Evolutionary conservation across 495 filamentous ascomycete species (phyloP).

Genomic region (Tuber brumale): DNA sequence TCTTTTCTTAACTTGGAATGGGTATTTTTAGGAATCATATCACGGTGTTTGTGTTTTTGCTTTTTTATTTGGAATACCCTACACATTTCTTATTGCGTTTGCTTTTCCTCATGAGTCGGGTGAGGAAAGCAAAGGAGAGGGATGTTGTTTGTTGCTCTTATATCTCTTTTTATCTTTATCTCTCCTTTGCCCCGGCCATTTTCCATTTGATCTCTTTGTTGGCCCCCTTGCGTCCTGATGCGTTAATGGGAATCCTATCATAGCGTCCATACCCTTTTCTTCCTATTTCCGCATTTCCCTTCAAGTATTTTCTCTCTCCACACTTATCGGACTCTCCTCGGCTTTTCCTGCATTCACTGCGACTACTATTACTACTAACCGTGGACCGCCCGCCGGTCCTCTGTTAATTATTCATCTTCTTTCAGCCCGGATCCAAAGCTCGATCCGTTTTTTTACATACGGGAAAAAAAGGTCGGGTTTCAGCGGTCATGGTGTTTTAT

Average conservation of each 20-base stretch:
- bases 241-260: background rate
- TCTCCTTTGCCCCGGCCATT: background rate
- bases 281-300: background rate
- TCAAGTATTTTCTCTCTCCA: background rate
- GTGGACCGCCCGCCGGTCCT: background rate
- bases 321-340: background rate
- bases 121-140: background rate
- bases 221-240: background rate
- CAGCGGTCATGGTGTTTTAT: background rate
- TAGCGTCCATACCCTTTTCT: background rate
- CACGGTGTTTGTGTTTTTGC: constrained; percentile 14
- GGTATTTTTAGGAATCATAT: constrained; percentile 3
- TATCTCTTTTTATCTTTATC: background rate
- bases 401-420: background rate
- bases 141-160: constrained; percentile 6
- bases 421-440: background rate
- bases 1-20: background rate
- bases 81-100: constrained; percentile 20
- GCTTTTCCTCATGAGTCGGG: constrained; percentile 16
- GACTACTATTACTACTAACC: background rate
- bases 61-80: constrained; percentile 25
- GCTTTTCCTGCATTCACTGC: background rate
- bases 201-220: background rate
- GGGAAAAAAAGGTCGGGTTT: background rate
- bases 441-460: background rate